Evolutionary conservation across 495 filamentous ascomycete species (phyloP).

Genomic region (Aeminium ludgeri): DNA sequence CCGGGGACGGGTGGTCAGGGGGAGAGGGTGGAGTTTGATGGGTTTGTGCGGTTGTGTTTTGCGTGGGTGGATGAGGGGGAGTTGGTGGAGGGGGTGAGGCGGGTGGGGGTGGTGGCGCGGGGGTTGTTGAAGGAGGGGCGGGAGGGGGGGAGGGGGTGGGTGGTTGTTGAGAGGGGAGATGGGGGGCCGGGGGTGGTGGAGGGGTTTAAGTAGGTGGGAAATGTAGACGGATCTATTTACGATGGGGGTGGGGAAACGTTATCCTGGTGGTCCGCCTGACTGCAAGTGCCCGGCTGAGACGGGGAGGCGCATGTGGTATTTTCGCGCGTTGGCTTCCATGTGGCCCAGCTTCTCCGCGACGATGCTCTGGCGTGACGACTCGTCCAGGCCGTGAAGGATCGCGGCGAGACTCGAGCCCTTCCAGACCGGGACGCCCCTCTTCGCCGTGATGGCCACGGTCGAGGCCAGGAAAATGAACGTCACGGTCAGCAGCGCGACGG

Average conservation of each 20-base stretch:
- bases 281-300: too few species aligned
- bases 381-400: slow-evolving; percentile 3
- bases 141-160: neutral
- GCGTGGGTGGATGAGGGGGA: slow-evolving; percentile 55
- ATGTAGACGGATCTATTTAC: too few species aligned
- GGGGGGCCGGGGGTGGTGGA: neutral
- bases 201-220: neutral
- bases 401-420: slow-evolving; percentile 2
- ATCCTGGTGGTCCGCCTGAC: too few species aligned
- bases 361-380: neutral
- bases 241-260: too few species aligned
- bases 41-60: slow-evolving; percentile 50
- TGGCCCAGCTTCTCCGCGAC: neutral
- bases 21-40: slow-evolving; percentile 31
- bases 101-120: slow-evolving; percentile 36
- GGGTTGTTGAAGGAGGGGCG: slow-evolving; percentile 17
- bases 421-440: slow-evolving; percentile 1
- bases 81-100: slow-evolving; percentile 49
- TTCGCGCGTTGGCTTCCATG: neutral
- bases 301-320: too few species aligned
- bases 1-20: too few species aligned
- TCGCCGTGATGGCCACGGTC: neutral
- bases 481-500: neutral
- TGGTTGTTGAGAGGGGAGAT: slow-evolving; percentile 1
- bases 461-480: neutral